Evolutionary conservation across 2,329 filamentous ascomycete genomes (phyloP), one percentile per base, ranked within the genome.

Genomic region (Aurifilum marmelostoma): DNA sequence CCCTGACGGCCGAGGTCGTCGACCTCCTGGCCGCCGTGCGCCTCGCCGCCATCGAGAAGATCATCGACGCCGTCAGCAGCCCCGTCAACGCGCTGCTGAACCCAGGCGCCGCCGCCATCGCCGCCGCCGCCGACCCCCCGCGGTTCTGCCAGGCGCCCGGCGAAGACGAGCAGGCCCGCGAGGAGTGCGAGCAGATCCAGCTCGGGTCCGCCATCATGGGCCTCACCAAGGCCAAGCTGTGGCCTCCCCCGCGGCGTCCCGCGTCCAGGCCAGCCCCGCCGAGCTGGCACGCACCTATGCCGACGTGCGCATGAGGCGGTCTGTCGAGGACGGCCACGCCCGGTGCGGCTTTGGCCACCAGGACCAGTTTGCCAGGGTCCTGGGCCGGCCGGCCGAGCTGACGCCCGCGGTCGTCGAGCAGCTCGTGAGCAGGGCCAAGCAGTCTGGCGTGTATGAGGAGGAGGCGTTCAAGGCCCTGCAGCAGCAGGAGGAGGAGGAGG

Each of bases 241-340:
- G 71, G n/a, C 75, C 75, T 0, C 66, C 73, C 7, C 74, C 72
- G 60, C 56, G 21, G 32, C 69, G 3, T 58, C 68, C 12, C 37
- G 60, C 6, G 73, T 74, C 70, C 63, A 47, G 18, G 73, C 65
- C 29, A 73, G 71, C 24, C 71, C 72, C 1, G 41, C 27, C 9
- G 65, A 66, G 7, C 60, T 75, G 58, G 85, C 91, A 61, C 91
- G 89, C 71, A 87, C 87, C 66, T 79, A 92, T 0, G 91, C 91
- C 0, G 90, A 90, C 0, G 88, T 91, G 9, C 82, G 90, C 59
- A 83, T 94, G 69, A 90, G 93, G 77, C 85, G 92, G 50, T 92
- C 59, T 9, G 61, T 39, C 14, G 41, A 64, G 1, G 74, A 75
- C 41, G 65, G 5, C 34, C 74, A 75, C 41, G 52, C 52, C 11